Evolutionary conservation across 2,329 filamentous ascomycete genomes (phyloP), one percentile per base, ranked within the genome.

Genomic region (Penicillium sp.): DNA sequence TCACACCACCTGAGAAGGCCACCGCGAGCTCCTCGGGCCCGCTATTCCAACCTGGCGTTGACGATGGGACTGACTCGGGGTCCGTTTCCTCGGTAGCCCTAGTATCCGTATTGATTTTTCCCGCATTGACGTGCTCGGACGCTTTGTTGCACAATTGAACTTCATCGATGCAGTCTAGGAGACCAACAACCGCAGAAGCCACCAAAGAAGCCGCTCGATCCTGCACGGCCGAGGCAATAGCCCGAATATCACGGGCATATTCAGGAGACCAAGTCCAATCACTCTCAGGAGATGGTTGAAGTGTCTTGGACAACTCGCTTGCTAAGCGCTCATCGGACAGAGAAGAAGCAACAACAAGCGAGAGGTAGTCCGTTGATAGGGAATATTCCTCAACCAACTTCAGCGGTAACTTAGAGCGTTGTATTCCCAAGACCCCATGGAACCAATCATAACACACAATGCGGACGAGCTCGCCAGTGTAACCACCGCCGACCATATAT

Each of bases 1-100:
- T 89, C 60, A 85, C 87, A 17, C 84, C 84, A 15, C 86, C 86
- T 0, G 85, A 87, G 62, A 87, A 88, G 1, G 85, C 86, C 22
- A 90, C 83, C 1, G 85, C 80, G 22, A 89, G 66, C 58, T 86
- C 82, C 51, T 79, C 74, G 0, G 67, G 63, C 5, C 65, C 65
- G 15, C 64, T 60, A 24, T 61, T 55, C 63, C 63, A 71, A 58
- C 52, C 64, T 54, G 34, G 49, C 31, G 53, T 52, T 4, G 51
- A 37, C 6, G 46, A 49, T 13, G 57, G 52, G 12, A 54, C 49
- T 17, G 29, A 24, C 2, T 38, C n/a, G 6, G 37, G 32, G 15
- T 37, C 31, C 15, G 24, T 21, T 15, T 24, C 22, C 52, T 39
- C 35, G 52, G 32, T 31, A 51, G 28, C 52, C 53, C 44, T 26